A percentile compares a stretch with the other conserved stretches of the same genome.
Evolutionary conservation across 225 moss, liverwort and hornwort species (phyloP).

Genomic region (Pleurozium schreberi): DNA sequence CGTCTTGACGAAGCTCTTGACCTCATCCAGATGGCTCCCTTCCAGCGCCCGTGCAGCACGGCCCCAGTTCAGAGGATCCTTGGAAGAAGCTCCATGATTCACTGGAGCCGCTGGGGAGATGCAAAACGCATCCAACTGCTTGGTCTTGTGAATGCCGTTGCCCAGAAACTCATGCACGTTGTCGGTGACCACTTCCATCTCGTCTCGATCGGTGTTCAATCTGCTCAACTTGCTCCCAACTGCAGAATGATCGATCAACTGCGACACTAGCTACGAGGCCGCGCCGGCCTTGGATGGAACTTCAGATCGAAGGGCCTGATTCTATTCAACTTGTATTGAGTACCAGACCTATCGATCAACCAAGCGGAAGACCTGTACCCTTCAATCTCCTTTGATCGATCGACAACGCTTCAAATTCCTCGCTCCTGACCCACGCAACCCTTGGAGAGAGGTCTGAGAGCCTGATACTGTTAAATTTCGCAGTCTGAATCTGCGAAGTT

Average conservation of each 20-base stretch:
- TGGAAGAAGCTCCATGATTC: background rate
- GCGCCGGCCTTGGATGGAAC: background rate
- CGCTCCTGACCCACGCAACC: background rate
- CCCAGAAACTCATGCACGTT: background rate
- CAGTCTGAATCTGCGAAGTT: background rate
- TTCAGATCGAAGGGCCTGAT: background rate
- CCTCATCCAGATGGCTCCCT: slow-evolving; percentile 34
- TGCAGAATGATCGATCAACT: background rate
- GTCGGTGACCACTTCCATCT: background rate
- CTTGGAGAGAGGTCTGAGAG: background rate
- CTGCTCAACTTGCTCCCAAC: background rate
- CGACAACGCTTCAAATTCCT: background rate
- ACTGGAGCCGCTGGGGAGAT: background rate
- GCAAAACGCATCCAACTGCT: slow-evolving; percentile 14
- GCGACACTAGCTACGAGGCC: background rate
- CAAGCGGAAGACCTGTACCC: background rate
- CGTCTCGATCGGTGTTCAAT: background rate
- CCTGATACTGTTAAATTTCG: background rate
- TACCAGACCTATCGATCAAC: background rate
- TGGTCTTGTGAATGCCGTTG: background rate
- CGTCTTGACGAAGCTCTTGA: slow-evolving; percentile 3
- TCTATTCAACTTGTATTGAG: background rate
- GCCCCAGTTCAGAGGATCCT: slow-evolving; percentile 30
- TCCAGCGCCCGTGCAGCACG: slow-evolving; percentile 4
- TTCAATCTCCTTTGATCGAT: background rate